Evolutionary conservation across 108 stramenopile species (phyloP).

Genomic region (Nitzschia sp.): DNA sequence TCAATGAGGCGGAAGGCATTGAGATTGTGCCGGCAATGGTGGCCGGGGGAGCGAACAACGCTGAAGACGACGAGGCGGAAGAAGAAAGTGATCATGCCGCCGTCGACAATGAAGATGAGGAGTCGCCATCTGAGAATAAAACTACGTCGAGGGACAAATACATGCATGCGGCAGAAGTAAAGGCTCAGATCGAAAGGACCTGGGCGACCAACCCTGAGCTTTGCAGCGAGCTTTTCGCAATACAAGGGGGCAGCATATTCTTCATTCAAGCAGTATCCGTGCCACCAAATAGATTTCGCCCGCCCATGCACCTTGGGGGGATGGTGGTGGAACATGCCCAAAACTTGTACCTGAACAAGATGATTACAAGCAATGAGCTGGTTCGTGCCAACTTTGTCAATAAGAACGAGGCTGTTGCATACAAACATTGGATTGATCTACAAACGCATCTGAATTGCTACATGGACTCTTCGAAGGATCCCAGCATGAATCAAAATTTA

Average conservation of each 20-base stretch:
- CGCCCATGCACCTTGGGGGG: constrained; percentile 89
- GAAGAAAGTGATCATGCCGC: constrained; percentile 28
- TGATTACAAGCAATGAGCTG: constrained; percentile 75
- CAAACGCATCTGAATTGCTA: constrained; percentile 95
- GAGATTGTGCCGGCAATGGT: constrained; percentile 61
- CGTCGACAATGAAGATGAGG: constrained; percentile 37
- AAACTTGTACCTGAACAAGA: constrained; percentile 84
- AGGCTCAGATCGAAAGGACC: constrained; percentile 87
- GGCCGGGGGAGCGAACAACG: constrained; percentile 17
- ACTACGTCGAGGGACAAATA: constrained; percentile 72
- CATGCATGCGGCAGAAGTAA: constrained; percentile 92
- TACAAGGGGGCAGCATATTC: constrained; percentile 77
- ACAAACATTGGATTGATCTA: constrained; percentile 91
- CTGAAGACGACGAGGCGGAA: constrained; percentile 43
- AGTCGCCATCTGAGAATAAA: constrained; percentile 15
- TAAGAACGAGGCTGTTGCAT: constrained; percentile 49
- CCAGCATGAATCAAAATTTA: constrained; percentile 48
- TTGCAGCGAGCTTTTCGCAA: constrained; percentile 77
- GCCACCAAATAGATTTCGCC: constrained; percentile 95
- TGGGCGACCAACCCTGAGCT: constrained; percentile 80
- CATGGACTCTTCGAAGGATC: constrained; percentile 95
- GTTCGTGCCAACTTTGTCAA: constrained; percentile 61
- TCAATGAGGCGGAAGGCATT: constrained; percentile 68
- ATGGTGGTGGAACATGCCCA: constrained; percentile 96
- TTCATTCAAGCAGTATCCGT: constrained; percentile 91